Percentiles rank a stretch among this genome's conserved stretches.
Evolutionary conservation across 2,329 filamentous ascomycete species (phyloP).

Genomic region (Sarocladium strictum): DNA sequence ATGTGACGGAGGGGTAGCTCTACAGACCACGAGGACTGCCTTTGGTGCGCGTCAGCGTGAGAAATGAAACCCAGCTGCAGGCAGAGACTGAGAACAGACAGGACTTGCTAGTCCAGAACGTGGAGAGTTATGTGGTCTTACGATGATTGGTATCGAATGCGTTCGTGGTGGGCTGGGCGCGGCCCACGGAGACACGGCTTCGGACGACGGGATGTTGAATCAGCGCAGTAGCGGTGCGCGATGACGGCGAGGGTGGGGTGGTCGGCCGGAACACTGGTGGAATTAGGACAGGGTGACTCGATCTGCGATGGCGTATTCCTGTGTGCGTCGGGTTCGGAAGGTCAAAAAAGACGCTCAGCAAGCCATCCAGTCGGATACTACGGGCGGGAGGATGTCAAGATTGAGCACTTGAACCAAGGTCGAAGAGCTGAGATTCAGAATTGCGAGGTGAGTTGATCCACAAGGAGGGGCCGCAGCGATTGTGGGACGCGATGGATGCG

Average conservation of each 20-base stretch:
- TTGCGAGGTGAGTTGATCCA: neutral
- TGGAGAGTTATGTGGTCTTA: neutral
- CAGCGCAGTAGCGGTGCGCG: neutral
- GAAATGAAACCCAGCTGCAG: neutral
- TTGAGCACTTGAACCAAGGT: too few species aligned
- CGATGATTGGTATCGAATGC: neutral
- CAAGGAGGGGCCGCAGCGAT: neutral
- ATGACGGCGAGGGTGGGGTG: neutral
- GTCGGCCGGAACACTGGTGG: too few species aligned
- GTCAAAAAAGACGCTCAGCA: too few species aligned
- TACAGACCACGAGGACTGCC: neutral
- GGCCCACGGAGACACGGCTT: conserved; percentile 8
- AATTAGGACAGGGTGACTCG: too few species aligned
- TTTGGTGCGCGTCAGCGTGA: neutral
- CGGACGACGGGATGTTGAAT: conserved; percentile 18
- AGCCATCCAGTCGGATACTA: too few species aligned
- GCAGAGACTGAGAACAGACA: neutral
- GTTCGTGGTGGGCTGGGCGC: neutral
- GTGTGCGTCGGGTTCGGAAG: too few species aligned
- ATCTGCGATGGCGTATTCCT: too few species aligned
- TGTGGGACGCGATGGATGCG: neutral
- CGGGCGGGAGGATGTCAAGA: too few species aligned
- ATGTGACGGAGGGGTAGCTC: neutral
- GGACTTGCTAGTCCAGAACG: neutral
- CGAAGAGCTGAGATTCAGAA: too few species aligned